A percentile compares a stretch with the other conserved stretches of the same genome.
Evolutionary conservation across 768 basidiomycete genomes (phyloP).

Genomic region (Candolleomyces efflorescens): DNA sequence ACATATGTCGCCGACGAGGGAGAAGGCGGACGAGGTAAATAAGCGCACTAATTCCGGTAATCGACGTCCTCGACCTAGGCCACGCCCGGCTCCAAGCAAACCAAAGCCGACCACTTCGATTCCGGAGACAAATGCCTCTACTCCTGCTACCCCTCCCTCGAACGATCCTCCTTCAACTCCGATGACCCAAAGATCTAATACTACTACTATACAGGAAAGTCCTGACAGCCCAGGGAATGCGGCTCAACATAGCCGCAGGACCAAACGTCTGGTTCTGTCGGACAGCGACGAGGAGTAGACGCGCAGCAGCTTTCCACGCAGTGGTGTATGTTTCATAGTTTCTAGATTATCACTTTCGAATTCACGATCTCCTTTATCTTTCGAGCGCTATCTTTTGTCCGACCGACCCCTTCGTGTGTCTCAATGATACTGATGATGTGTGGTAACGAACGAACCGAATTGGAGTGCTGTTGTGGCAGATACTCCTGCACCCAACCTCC

Average conservation of each 20-base stretch:
- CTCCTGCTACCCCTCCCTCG: neutral
- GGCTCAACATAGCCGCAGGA: neutral
- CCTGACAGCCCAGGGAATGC: neutral
- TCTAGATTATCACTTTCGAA: no score
- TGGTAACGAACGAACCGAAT: no score
- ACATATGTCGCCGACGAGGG: neutral
- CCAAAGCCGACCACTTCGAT: neutral
- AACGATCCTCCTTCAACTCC: no score
- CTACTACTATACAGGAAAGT: no score
- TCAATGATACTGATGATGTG: no score
- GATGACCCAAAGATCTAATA: no score
- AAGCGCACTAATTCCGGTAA: neutral
- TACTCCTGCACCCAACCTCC: no score
- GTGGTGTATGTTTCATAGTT: no score
- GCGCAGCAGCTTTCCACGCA: neutral
- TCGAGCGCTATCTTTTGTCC: no score
- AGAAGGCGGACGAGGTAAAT: neutral
- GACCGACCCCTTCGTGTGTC: no score
- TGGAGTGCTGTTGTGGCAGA: no score
- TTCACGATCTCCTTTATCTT: no score
- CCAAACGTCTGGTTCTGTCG: slow-evolving; percentile 13
- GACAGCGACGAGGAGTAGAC: slow-evolving; percentile 17
- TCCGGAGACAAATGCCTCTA: neutral
- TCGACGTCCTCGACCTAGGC: neutral
- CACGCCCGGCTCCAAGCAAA: neutral